These are phyloP conservation scores for Sphagnurus paluster DNA, from an alignment of 1,284 basidiomycete genomes.

Conservation along the genomic window DNA sequence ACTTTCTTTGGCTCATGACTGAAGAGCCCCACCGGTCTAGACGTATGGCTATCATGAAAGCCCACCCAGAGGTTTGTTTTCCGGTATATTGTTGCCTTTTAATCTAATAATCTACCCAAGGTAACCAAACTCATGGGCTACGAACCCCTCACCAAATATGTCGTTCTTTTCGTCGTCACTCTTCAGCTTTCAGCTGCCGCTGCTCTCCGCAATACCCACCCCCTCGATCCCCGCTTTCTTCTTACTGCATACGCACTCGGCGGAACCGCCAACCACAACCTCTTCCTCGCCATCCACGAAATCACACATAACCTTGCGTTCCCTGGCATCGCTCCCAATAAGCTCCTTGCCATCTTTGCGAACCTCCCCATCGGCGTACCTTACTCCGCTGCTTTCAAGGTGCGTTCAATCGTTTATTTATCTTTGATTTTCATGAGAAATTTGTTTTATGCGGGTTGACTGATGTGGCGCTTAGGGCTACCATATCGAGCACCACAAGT, in stretches of 20 bases:
- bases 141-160: slow-evolving; percentile 87
- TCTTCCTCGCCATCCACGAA: slow-evolving; percentile 97
- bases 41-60: slow-evolving; percentile 88
- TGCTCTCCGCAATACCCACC: slow-evolving; percentile 63
- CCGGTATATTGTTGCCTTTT: not conserved
- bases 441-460: not conserved
- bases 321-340: slow-evolving; percentile 81
- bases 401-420: slow-evolving; percentile 32
- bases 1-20: slow-evolving; percentile 95
- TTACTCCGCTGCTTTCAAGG: slow-evolving; percentile 96
- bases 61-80: slow-evolving; percentile 82
- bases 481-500: slow-evolving; percentile 95
- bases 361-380: slow-evolving; percentile 95
- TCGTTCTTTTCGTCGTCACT: slow-evolving; percentile 78
- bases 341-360: slow-evolving; percentile 84
- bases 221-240: slow-evolving; percentile 75
- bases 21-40: slow-evolving; percentile 95
- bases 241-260: slow-evolving; percentile 85
- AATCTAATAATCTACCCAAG: slow-evolving; percentile 37
- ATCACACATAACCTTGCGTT: slow-evolving; percentile 99
- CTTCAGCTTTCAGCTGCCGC: slow-evolving; percentile 75
- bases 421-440: not conserved
- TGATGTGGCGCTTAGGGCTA: slow-evolving; percentile 59
- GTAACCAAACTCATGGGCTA: slow-evolving; percentile 95
- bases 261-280: slow-evolving; percentile 95